Evolutionary conservation across 805 yeast genomes (phyloP).

Genomic region (Lachancea mirantina): DNA sequence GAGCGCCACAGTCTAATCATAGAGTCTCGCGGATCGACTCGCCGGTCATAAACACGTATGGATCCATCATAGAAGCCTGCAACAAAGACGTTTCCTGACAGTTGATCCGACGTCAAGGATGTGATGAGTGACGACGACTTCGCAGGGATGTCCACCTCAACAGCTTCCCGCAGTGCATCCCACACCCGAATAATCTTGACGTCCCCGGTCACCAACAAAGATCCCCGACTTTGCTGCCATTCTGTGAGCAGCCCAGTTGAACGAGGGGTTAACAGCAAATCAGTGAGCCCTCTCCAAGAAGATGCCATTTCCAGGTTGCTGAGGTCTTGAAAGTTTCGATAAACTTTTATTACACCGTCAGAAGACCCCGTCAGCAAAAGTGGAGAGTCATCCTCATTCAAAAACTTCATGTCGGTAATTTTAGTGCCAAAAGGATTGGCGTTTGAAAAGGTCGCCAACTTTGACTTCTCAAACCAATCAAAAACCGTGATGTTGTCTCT

Average conservation of each 20-base stretch:
- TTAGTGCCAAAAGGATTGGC: slow-evolving; percentile 83
- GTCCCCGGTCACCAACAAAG: slow-evolving; percentile 88
- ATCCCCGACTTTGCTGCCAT: slow-evolving; percentile 96
- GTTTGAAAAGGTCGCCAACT: slow-evolving; percentile 65
- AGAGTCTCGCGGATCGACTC: slow-evolving; percentile 76
- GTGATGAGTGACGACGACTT: slow-evolving; percentile 86
- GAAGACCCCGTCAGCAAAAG: slow-evolving; percentile 80
- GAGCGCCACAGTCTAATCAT: slow-evolving; percentile 72
- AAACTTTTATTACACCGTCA: slow-evolving; percentile 89
- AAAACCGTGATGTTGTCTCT: slow-evolving; percentile 77
- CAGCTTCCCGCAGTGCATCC: slow-evolving; percentile 94
- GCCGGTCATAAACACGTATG: slow-evolving; percentile 81
- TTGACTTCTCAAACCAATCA: slow-evolving; percentile 70
- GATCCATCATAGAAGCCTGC: slow-evolving; percentile 93
- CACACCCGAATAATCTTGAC: slow-evolving; percentile 84
- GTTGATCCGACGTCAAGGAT: slow-evolving; percentile 87
- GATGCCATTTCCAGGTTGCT: slow-evolving; percentile 58
- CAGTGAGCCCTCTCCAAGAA: slow-evolving; percentile 91
- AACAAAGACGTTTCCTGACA: slow-evolving; percentile 82
- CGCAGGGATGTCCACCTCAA: slow-evolving; percentile 83
- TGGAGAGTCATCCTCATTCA: slow-evolving; percentile 91
- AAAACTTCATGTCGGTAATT: slow-evolving; percentile 75
- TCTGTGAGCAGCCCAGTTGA: slow-evolving; percentile 81
- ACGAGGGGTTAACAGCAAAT: slow-evolving; percentile 69
- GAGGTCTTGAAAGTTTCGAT: slow-evolving; percentile 60